Evolutionary conservation across 768 basidiomycete species (phyloP).

Genomic region (Filobasidium floriforme): DNA sequence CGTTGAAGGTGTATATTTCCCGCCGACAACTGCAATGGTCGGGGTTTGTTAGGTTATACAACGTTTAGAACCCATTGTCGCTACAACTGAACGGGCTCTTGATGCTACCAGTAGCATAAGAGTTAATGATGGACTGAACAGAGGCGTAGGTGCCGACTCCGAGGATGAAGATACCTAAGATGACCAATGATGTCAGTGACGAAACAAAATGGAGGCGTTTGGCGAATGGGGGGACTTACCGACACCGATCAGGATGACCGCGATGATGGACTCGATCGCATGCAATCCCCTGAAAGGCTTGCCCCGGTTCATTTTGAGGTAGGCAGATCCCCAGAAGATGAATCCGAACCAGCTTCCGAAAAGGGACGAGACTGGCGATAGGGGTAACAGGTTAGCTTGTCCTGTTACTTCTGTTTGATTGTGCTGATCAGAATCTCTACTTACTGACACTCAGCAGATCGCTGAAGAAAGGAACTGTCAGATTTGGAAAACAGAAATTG

Average conservation of each 20-base stretch:
- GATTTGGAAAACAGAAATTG: not conserved
- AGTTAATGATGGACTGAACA: slow-evolving; percentile 27
- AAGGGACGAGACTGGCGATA: slow-evolving; percentile 22
- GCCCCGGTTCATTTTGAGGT: slow-evolving; percentile 18
- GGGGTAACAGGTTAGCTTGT: not conserved
- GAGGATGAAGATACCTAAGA: slow-evolving; percentile 22
- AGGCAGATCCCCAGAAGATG: slow-evolving; percentile 27
- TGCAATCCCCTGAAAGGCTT: slow-evolving; percentile 16
- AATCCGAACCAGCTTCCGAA: slow-evolving; percentile 32
- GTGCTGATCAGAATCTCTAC: not conserved
- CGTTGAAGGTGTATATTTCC: no score
- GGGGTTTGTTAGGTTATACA: not conserved
- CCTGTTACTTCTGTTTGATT: not conserved
- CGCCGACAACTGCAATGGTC: no score
- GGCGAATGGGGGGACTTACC: slow-evolving; percentile 1
- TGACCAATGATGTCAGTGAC: slow-evolving; percentile 2
- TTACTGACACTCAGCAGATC: slow-evolving; percentile 21
- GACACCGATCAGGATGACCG: slow-evolving; percentile 21
- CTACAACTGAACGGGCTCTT: slow-evolving; percentile 30
- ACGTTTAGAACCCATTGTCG: slow-evolving; percentile 13
- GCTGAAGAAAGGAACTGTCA: slow-evolving; percentile 29
- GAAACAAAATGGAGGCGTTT: not conserved
- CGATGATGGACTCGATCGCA: slow-evolving; percentile 22
- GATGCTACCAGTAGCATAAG: slow-evolving; percentile 23
- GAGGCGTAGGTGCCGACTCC: slow-evolving; percentile 28